phyloP scores from a whole-genome alignment of 345 rosid genomes.

The Boechera retrofracta region DNA sequence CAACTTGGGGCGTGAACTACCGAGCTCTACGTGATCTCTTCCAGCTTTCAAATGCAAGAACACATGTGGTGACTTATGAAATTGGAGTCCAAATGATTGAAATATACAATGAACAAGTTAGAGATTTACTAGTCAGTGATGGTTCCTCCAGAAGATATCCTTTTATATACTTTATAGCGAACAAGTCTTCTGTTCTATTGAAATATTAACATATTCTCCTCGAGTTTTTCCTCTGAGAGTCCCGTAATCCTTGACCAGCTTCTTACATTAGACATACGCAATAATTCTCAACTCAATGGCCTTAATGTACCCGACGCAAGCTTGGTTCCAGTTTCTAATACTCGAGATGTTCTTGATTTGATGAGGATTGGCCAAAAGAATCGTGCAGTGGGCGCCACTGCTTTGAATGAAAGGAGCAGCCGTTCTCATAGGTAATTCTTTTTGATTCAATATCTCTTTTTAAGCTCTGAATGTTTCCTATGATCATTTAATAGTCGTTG shows the following conservation, averaged over 20 bases:
- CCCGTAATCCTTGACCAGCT: slow-evolving; percentile 54
- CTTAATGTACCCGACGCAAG: slow-evolving; percentile 98
- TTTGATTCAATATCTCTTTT: not conserved
- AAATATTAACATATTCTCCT: not conserved
- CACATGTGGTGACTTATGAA: slow-evolving; percentile 68
- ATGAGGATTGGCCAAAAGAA: slow-evolving; percentile 92
- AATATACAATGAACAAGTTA: slow-evolving; percentile 97
- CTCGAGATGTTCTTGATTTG: slow-evolving; percentile 88
- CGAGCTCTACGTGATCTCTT: slow-evolving; percentile 90
- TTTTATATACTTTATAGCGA: slow-evolving; percentile 23
- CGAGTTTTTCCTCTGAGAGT: slow-evolving; percentile 7
- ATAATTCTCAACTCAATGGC: slow-evolving; percentile 87
- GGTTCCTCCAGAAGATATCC: slow-evolving; percentile 97
- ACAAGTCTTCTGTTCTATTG: not conserved
- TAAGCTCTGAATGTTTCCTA: not conserved
- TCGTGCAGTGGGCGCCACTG: slow-evolving; percentile 98
- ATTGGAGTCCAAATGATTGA: slow-evolving; percentile 99
- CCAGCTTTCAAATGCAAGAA: slow-evolving; percentile 74
- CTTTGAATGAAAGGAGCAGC: slow-evolving; percentile 93
- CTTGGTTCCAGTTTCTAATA: slow-evolving; percentile 78
- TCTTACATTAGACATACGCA: slow-evolving; percentile 87
- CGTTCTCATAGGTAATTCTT: slow-evolving; percentile 82
- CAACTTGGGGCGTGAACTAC: slow-evolving; percentile 96
- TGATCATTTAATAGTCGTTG: slow-evolving; percentile 9
- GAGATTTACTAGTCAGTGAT: slow-evolving; percentile 86